Percentiles rank a stretch among this genome's conserved stretches.
Conservation (phyloP, 208 protist species). For the Tritrichomonas musculus region DNA sequence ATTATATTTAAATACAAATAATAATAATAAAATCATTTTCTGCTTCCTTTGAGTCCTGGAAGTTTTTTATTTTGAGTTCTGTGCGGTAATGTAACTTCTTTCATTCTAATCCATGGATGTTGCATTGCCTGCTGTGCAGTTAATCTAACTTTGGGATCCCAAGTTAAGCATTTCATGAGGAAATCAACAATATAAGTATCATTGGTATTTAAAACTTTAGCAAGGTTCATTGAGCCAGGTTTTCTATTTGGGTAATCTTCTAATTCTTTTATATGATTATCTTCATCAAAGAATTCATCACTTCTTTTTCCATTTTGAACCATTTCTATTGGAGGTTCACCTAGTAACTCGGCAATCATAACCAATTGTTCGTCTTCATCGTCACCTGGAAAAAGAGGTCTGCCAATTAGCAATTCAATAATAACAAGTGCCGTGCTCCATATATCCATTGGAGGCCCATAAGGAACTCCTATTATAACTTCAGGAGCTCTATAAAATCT, state of each 20-base stretch:
- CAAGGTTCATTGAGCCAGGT: not conserved
- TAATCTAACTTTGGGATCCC: not conserved
- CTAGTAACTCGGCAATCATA: slow-evolving; percentile 35
- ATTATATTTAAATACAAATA: too few relatives aligned
- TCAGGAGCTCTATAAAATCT: slow-evolving; percentile 79
- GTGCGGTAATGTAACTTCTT: not conserved
- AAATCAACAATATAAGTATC: not conserved
- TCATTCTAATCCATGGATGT: not conserved
- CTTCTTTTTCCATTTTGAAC: not conserved
- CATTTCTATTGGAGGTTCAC: slow-evolving; percentile 36
- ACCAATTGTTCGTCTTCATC: slow-evolving; percentile 39
- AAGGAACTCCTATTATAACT: slow-evolving; percentile 56
- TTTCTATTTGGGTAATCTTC: not conserved
- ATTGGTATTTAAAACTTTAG: not conserved
- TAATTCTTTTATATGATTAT: not conserved
- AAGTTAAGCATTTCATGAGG: not conserved
- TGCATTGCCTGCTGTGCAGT: not conserved
- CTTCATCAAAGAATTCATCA: slow-evolving; percentile 24
- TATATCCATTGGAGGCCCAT: slow-evolving; percentile 58
- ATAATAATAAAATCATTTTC: too few relatives aligned
- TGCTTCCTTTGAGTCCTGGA: too few relatives aligned
- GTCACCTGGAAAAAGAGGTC: slow-evolving; percentile 37
- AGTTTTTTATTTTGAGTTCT: too few relatives aligned
- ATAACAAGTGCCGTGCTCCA: slow-evolving; percentile 95
- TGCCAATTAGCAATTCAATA: slow-evolving; percentile 89